Evolutionary conservation across 805 yeast species (phyloP).

Genomic region (Nematodospora valgi): DNA sequence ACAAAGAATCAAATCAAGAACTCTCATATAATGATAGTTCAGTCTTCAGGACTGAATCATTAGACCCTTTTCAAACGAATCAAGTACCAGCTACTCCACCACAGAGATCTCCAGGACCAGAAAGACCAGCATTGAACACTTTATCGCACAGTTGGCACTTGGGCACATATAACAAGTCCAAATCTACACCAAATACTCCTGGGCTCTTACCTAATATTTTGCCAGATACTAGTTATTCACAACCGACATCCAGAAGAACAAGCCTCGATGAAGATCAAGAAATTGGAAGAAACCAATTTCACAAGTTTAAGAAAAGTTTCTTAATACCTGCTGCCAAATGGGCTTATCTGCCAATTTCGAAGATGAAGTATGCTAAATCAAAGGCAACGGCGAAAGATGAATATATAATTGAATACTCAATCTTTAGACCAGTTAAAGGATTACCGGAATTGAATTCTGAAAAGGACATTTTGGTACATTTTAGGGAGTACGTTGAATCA

Average conservation of each 20-base stretch:
- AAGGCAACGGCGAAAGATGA: constrained; percentile 7
- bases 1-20: no score
- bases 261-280: constrained; percentile 9
- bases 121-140: neutral
- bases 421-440: constrained; percentile 22
- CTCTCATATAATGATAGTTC: no score
- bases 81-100: constrained; percentile 2
- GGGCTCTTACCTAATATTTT: neutral
- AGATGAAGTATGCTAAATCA: constrained; percentile 7
- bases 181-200: constrained; percentile 3
- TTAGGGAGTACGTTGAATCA: constrained; percentile 13
- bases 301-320: constrained; percentile 18
- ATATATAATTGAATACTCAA: constrained; percentile 34
- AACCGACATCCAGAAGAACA: constrained; percentile 9
- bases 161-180: constrained; percentile 3
- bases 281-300: constrained; percentile 13
- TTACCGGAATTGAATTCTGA: constrained; percentile 14
- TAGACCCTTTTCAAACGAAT: no score
- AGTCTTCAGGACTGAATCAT: no score
- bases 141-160: constrained; percentile 10
- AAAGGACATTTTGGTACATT: constrained; percentile 16
- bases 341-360: constrained; percentile 25
- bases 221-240: constrained; percentile 1
- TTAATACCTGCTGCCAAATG: constrained; percentile 28
- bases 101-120: constrained; percentile 1